Evolutionary conservation across 2,329 filamentous ascomycete genomes (phyloP).

Genomic region (Tolypocladium tropicale): DNA sequence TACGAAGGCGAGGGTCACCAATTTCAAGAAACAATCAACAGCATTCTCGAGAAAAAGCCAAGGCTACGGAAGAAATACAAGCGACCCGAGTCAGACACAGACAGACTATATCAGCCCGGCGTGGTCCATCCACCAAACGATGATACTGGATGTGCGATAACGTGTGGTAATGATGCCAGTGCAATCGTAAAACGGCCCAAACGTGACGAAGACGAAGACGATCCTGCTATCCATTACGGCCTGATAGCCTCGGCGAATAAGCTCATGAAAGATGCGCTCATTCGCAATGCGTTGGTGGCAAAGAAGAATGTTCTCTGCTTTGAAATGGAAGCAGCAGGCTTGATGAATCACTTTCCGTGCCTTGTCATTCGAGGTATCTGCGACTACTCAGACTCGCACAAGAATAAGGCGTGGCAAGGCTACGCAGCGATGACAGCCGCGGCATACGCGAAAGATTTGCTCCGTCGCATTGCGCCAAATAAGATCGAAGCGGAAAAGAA

Average conservation of each 20-base stretch:
- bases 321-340: constrained; percentile 18
- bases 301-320: constrained; percentile 1
- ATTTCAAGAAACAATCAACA: not conserved
- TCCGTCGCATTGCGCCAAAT: constrained; percentile 4
- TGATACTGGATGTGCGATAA: no score
- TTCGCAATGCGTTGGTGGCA: not conserved
- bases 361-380: constrained; percentile 22
- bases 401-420: constrained; percentile 7
- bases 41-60: not conserved
- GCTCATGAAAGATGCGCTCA: not conserved
- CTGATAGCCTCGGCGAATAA: not conserved
- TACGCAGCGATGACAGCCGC: constrained; percentile 16
- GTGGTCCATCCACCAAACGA: no score
- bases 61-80: not conserved
- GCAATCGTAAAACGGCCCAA: no score
- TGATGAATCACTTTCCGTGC: constrained; percentile 17
- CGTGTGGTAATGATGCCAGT: not conserved
- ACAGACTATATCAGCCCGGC: not conserved
- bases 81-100: not conserved
- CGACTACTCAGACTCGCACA: constrained; percentile 23
- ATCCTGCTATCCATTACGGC: not conserved
- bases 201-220: not conserved
- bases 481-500: not conserved
- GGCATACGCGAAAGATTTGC: constrained; percentile 14
- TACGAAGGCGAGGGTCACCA: not conserved